These are phyloP conservation scores for Platismatia glauca DNA, from an alignment of 495 filamentous ascomycete genomes.

Conservation along the genomic window DNA sequence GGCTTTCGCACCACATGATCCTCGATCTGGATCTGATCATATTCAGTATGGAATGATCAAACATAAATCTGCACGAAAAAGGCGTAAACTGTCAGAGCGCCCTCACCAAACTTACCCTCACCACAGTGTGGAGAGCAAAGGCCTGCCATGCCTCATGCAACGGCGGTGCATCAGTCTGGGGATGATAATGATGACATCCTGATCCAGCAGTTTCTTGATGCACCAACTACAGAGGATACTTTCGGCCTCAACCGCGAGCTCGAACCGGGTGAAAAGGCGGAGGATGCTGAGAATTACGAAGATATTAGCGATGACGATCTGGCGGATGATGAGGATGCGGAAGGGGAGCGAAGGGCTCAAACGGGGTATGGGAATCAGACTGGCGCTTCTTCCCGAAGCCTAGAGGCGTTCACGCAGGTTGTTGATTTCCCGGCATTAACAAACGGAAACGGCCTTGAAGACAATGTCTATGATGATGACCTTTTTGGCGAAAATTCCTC, in stretches of 20 bases:
- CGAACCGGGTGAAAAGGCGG: conserved; percentile 63
- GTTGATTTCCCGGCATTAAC: conserved; percentile 1
- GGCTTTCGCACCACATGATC: neutral
- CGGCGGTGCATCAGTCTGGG: conserved; percentile 26
- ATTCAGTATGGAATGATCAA: neutral
- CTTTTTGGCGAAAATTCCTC: conserved; percentile 37
- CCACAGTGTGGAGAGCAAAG: neutral
- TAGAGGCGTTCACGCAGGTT: conserved; percentile 15
- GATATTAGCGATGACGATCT: conserved; percentile 72
- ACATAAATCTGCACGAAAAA: neutral
- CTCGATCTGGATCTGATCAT: neutral
- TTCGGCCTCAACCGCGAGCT: conserved; percentile 43
- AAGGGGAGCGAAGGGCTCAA: conserved; percentile 18
- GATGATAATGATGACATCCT: conserved; percentile 44
- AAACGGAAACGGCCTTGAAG: conserved; percentile 35
- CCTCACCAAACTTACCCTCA: neutral
- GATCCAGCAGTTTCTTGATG: conserved; percentile 36
- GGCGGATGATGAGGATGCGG: conserved; percentile 52
- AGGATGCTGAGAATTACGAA: conserved; percentile 78
- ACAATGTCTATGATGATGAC: conserved; percentile 43
- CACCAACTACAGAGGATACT: conserved; percentile 24
- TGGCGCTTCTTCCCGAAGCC: conserved; percentile 13
- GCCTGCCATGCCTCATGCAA: conserved; percentile 43
- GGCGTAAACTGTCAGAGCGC: neutral
- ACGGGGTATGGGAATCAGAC: conserved; percentile 12